These are phyloP conservation scores for Triangularia verruculosa DNA, from an alignment of 2,329 filamentous ascomycete species.

Conservation along the genomic window DNA sequence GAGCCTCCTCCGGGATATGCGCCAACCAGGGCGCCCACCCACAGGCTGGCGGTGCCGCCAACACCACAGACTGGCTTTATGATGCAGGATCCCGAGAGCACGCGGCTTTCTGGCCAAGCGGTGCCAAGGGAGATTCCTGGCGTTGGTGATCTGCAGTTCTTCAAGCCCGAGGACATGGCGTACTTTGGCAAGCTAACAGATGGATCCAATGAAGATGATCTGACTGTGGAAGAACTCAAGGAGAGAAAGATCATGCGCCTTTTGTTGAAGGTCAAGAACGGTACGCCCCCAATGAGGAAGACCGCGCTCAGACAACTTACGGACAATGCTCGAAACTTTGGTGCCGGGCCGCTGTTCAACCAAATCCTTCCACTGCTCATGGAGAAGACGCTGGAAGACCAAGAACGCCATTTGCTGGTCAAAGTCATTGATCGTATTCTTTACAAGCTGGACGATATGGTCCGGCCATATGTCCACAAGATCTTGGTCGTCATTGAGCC, in stretches of 20 bases:
- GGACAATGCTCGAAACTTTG: conserved; percentile 94
- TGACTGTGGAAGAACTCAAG: conserved; percentile 93
- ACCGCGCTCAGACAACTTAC: conserved; percentile 95
- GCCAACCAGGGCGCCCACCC: conserved; percentile 71
- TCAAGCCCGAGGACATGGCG: conserved; percentile 97
- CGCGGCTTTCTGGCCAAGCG: conserved; percentile 79
- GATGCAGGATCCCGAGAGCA: conserved; percentile 93
- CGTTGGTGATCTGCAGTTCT: conserved; percentile 93
- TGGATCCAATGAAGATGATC: conserved; percentile 82
- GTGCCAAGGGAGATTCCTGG: conserved; percentile 94
- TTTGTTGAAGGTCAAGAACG: conserved; percentile 97
- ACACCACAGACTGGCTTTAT: conserved; percentile 83
- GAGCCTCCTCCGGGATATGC: conserved; percentile 90
- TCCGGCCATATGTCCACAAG: conserved; percentile 95
- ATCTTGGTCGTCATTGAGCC: conserved; percentile 98
- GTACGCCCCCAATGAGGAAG: conserved; percentile 97
- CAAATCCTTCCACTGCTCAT: conserved; percentile 95
- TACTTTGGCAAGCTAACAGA: conserved; percentile 98
- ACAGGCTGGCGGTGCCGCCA: conserved; percentile 72
- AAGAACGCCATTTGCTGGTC: conserved; percentile 95
- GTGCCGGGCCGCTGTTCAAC: conserved; percentile 90
- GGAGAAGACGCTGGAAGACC: conserved; percentile 97
- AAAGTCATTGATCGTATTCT: conserved; percentile 98
- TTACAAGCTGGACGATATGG: conserved; percentile 96
- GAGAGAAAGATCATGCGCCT: conserved; percentile 98